Conservation (phyloP, 805 yeast genomes). For the Candida ortonii region DNA sequence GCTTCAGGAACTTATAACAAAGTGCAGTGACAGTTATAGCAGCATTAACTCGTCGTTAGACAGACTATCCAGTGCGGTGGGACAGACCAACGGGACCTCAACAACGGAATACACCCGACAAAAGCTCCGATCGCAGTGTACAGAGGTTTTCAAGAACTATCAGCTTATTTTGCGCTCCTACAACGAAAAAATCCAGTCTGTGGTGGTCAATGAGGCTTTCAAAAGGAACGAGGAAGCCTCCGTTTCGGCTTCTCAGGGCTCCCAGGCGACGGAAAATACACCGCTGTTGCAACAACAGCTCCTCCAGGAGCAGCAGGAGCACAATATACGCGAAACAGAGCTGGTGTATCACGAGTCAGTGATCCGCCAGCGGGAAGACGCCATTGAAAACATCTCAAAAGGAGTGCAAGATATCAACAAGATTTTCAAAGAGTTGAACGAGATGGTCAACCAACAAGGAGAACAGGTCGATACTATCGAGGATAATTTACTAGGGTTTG, state of each 20-base stretch:
- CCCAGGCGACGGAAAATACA: conserved; percentile 15
- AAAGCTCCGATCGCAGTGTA: conserved; percentile 55
- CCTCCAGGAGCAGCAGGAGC: conserved; percentile 35
- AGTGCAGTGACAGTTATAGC: conserved; percentile 17
- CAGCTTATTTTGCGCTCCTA: conserved; percentile 43
- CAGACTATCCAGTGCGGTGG: conserved; percentile 10
- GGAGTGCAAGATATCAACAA: conserved; percentile 85
- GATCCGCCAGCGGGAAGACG: conserved; percentile 70
- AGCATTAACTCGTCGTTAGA: conserved; percentile 16
- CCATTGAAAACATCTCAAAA: conserved; percentile 66
- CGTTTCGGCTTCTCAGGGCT: conserved; percentile 8
- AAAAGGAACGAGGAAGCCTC: conserved; percentile 15
- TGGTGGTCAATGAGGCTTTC: conserved; percentile 32
- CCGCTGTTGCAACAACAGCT: conserved; percentile 31
- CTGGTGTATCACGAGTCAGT: conserved; percentile 61
- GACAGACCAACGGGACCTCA: conserved; percentile 5
- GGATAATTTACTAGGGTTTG: conserved; percentile 64
- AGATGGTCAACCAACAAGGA: conserved; percentile 80
- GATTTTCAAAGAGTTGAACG: conserved; percentile 77
- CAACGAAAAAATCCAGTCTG: conserved; percentile 45
- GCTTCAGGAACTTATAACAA: conserved; percentile 24
- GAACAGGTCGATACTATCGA: conserved; percentile 80
- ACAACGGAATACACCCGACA: conserved; percentile 41
- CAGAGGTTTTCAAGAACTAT: conserved; percentile 46
- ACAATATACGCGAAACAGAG: conserved; percentile 39